Evolutionary conservation across 306 rosid species (phyloP), one percentile per base, ranked within the genome.

Genomic region (Vigna hirtella): DNA sequence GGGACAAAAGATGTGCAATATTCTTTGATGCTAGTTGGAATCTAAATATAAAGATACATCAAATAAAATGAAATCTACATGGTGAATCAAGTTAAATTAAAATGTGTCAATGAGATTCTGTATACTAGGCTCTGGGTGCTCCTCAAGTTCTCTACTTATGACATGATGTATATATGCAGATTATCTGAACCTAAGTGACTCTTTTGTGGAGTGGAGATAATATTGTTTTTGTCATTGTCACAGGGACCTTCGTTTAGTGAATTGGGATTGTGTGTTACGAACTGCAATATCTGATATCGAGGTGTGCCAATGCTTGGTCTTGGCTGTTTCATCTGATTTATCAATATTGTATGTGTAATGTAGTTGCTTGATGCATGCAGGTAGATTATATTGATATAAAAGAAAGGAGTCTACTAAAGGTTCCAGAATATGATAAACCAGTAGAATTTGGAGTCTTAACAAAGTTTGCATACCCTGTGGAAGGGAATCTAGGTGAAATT

Each of bases 231-330:
- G 75, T 79, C 75, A 52, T 56, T 76, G 77, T 82, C 65, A 16
- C 86, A 95, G 98, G 88, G 99, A 91, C 85, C 69, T 87, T 59
- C 99, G 99, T 45, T 86, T 93, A 55, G 98, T 95, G 52, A 95
- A 95, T 78, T 95, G 98, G 98, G 98, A 93, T 84, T 91, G 96
- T 84, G 88, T 90, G 45, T 83, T 95, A 80, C 89, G 93, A 56
- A 95, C 99, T 7, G 99, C 98, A 66, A 85, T 93, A 85, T 95
- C 99, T 82, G 99, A 95, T 77, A 90, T 95, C 52, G 98, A 95
- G 98, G 99, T 88, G 81, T 59, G 85, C 63, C 63, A 28, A 28
- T 63, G 26, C 13, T n/a, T 57, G 18, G 49, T n/a, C 34, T 56
- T 48, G 28, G 66, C 55, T 77, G n/a, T 70, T 64, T 51, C 42